Evolutionary conservation across 1,284 basidiomycete species (phyloP).

Genomic region (Boletus semigastroideus): DNA sequence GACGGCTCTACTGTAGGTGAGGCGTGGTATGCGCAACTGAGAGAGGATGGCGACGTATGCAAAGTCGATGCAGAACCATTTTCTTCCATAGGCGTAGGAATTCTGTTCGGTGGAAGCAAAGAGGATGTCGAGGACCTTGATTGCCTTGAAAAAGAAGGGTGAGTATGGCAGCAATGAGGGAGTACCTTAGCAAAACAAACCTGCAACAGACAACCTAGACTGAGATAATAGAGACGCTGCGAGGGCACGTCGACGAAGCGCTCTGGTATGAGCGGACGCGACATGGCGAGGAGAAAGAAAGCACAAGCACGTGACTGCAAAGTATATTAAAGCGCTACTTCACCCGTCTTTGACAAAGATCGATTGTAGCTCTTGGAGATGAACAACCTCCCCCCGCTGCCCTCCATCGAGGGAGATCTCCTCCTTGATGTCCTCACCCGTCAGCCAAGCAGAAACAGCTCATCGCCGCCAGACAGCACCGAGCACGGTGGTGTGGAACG

Average conservation of each 20-base stretch:
- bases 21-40: constrained; percentile 73
- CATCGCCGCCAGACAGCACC: constrained; percentile 24
- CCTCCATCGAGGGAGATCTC: constrained; percentile 50
- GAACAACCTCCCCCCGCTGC: constrained; percentile 32
- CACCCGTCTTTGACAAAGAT: not conserved
- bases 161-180: not conserved
- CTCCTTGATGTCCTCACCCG: constrained; percentile 54
- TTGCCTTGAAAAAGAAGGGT: constrained; percentile 22
- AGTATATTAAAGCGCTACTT: too few relatives aligned
- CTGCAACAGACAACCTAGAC: constrained; percentile 55
- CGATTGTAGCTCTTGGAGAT: constrained; percentile 16
- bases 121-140: constrained; percentile 65
- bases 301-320: constrained; percentile 21
- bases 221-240: constrained; percentile 57
- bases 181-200: constrained; percentile 25
- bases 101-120: constrained; percentile 41
- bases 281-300: constrained; percentile 10
- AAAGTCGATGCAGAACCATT: constrained; percentile 74
- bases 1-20: constrained; percentile 65
- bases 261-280: constrained; percentile 49
- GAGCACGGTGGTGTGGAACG: constrained; percentile 49
- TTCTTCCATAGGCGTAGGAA: constrained; percentile 49
- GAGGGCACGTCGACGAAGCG: constrained; percentile 55
- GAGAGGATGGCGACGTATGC: constrained; percentile 59
- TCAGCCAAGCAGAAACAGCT: constrained; percentile 23